Conservation (phyloP, 2,329 filamentous ascomycete species). For the Ophiostoma populinum region DNA sequence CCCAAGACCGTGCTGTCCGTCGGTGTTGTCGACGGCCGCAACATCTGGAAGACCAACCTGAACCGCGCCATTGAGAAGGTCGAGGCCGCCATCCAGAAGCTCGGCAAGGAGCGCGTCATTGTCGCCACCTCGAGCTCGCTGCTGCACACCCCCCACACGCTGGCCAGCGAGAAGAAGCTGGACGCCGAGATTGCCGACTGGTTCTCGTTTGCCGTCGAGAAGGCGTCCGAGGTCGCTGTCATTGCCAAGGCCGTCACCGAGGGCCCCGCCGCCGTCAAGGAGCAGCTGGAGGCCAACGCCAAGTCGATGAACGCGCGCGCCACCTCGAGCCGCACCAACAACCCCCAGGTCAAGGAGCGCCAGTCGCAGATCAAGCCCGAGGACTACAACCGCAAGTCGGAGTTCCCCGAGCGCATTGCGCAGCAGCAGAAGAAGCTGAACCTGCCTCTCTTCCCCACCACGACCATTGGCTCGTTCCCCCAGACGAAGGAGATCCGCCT, state of each 20-base stretch:
- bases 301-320: slow-evolving; percentile 84
- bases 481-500: slow-evolving; percentile 98
- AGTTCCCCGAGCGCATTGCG: slow-evolving; percentile 69
- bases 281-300: slow-evolving; percentile 90
- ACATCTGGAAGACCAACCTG: slow-evolving; percentile 99
- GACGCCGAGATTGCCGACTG: slow-evolving; percentile 85
- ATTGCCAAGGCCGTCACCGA: slow-evolving; percentile 96
- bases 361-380: slow-evolving; percentile 70
- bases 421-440: slow-evolving; percentile 85
- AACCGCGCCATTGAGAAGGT: slow-evolving; percentile 83
- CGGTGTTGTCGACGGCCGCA: slow-evolving; percentile 95
- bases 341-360: slow-evolving; percentile 92
- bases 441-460: slow-evolving; percentile 94
- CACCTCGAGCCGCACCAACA: slow-evolving; percentile 87
- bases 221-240: slow-evolving; percentile 74
- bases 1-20: slow-evolving; percentile 80
- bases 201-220: slow-evolving; percentile 97
- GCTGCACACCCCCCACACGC: slow-evolving; percentile 94
- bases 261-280: slow-evolving; percentile 69
- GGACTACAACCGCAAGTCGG: slow-evolving; percentile 84
- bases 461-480: slow-evolving; percentile 97
- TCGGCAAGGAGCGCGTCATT: slow-evolving; percentile 94
- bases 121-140: slow-evolving; percentile 95
- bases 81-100: slow-evolving; percentile 78
- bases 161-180: slow-evolving; percentile 97